Evolutionary conservation across 2,329 filamentous ascomycete genomes (phyloP).

Genomic region (Claviceps maximensis): DNA sequence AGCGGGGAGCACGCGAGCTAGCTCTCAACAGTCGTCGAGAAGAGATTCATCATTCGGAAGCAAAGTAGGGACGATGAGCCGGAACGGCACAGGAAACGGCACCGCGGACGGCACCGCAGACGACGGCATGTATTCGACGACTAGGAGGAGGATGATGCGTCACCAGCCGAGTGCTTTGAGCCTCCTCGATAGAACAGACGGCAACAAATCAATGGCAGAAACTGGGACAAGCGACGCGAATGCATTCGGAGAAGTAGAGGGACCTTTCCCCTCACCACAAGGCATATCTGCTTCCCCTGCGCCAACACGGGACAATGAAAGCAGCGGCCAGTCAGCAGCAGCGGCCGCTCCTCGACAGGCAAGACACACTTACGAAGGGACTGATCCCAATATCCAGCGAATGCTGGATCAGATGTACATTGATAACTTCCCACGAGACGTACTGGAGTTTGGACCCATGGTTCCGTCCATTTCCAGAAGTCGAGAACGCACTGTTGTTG

Average conservation of each 20-base stretch:
- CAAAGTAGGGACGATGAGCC: conserved; percentile 10
- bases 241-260: conserved; percentile 47
- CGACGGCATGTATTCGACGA: conserved; percentile 27
- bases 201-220: conserved; percentile 43
- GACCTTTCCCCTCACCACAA: conserved; percentile 31
- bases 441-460: conserved; percentile 63
- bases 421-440: conserved; percentile 53
- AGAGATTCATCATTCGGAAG: conserved; percentile 19
- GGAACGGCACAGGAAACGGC: too few relatives aligned
- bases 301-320: conserved; percentile 13
- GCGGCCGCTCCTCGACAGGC: conserved; percentile 27
- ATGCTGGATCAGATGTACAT: conserved; percentile 78
- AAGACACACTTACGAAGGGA: conserved; percentile 76
- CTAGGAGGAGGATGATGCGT: conserved; percentile 34
- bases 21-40: conserved; percentile 24
- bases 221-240: conserved; percentile 46
- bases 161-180: conserved; percentile 47
- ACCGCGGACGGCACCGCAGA: too few relatives aligned
- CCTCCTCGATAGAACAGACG: conserved; percentile 45
- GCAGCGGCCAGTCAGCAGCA: conserved; percentile 16
- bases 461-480: conserved; percentile 54
- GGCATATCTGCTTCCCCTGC: conserved; percentile 11
- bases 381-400: conserved; percentile 52
- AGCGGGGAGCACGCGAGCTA: conserved; percentile 14
- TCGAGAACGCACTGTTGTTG: conserved; percentile 34